Conservation (phyloP, 495 filamentous ascomycete species). For the Terfezia claveryi region DNA sequence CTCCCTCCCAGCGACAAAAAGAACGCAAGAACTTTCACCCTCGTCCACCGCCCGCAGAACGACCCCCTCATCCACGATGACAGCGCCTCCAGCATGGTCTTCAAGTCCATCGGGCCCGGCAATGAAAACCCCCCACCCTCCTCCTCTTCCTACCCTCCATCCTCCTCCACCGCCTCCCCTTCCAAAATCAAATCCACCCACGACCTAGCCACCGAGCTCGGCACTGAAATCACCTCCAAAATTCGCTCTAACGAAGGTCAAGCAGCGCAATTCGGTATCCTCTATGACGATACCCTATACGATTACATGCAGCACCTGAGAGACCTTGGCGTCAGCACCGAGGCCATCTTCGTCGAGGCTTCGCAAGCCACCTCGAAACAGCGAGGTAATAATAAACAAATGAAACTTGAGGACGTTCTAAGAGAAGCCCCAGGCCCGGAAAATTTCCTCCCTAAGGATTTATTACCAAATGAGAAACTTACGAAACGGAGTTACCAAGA, state of each 20-base stretch:
- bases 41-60: conserved; percentile 90
- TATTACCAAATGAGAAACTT: conserved; percentile 47
- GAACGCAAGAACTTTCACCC: conserved; percentile 68
- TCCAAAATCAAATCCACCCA: conserved; percentile 31
- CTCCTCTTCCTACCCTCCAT: conserved; percentile 12
- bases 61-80: conserved; percentile 85
- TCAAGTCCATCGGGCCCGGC: conserved; percentile 27
- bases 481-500: conserved; percentile 59
- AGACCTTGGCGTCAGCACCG: conserved; percentile 42
- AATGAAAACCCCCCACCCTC: neutral
- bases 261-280: conserved; percentile 82
- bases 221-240: conserved; percentile 27
- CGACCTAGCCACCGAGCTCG: conserved; percentile 62
- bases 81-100: conserved; percentile 57
- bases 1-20: conserved; percentile 58
- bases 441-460: conserved; percentile 38
- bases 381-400: conserved; percentile 39
- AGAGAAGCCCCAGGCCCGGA: conserved; percentile 36
- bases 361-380: conserved; percentile 30
- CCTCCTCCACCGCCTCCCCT: conserved; percentile 13
- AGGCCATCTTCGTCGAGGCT: conserved; percentile 60
- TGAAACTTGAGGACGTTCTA: conserved; percentile 60
- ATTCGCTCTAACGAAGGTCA: conserved; percentile 85
- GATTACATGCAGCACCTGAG: conserved; percentile 98
- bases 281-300: conserved; percentile 63